Percentiles rank a stretch among this genome's conserved stretches.
Evolutionary conservation across 495 filamentous ascomycete species (phyloP).

Genomic region (Aspergillus avenaceus): DNA sequence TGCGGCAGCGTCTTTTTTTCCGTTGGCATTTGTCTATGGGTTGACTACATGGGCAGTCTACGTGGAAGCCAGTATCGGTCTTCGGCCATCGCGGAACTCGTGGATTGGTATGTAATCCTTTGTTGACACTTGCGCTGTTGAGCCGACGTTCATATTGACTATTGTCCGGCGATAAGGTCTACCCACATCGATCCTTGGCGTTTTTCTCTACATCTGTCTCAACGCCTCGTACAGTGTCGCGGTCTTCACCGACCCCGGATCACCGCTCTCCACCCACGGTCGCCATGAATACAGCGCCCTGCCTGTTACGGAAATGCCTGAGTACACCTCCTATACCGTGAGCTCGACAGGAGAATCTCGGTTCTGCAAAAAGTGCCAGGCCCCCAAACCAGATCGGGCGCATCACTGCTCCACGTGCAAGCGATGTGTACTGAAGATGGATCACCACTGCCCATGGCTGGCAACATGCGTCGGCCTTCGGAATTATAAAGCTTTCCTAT

Average conservation of each 20-base stretch:
- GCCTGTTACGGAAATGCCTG: constrained; percentile 56
- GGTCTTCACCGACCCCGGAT: constrained; percentile 88
- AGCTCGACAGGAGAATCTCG: constrained; percentile 80
- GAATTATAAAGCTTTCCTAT: constrained; percentile 93
- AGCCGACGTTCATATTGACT: neutral
- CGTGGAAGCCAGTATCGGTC: constrained; percentile 74
- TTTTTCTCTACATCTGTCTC: constrained; percentile 70
- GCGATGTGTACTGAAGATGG: constrained; percentile 96
- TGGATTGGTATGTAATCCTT: constrained; percentile 77
- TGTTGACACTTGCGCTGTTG: too few relatives aligned
- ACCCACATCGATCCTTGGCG: constrained; percentile 52
- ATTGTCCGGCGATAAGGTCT: constrained; percentile 22
- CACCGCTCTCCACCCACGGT: constrained; percentile 46
- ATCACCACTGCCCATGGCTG: constrained; percentile 98
- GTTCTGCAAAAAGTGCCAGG: constrained; percentile 96
- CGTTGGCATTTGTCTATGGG: constrained; percentile 82
- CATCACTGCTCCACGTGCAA: constrained; percentile 95
- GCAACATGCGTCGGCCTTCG: constrained; percentile 90
- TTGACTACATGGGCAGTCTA: constrained; percentile 87
- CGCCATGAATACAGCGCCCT: constrained; percentile 57
- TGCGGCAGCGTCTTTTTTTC: constrained; percentile 74
- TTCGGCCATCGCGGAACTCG: constrained; percentile 46
- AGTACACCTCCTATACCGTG: constrained; percentile 74
- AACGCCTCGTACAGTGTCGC: constrained; percentile 87
- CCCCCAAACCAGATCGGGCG: constrained; percentile 87